Base-by-base conservation (phyloP, 208 protist species). In the Porcisia hertigi region DNA sequence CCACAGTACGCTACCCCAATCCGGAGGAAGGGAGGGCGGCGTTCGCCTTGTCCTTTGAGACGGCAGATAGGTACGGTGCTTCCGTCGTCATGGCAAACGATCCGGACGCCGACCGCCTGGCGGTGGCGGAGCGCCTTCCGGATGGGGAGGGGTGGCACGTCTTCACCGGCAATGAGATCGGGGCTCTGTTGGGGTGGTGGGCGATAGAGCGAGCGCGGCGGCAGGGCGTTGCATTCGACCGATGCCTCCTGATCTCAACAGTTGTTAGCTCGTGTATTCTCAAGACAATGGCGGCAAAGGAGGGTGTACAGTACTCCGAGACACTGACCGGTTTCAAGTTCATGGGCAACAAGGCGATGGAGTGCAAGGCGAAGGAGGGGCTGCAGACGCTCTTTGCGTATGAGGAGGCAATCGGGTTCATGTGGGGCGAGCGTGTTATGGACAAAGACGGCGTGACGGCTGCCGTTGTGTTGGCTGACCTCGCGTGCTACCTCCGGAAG, bases 291-390 rank as follows among this genome's bases (percentile, higher is more conserved):
- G 97, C 97, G 6, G 73, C 86, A 41, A 89, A 86, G 47, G 97
- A 99, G 78, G 98, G 98, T 0, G 91, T 98, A 57, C 57, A 82
- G 36, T 98, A 92, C 79, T 83, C 93, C 64, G 98, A 99, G 70
- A 99, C 97, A 11, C 88, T 99, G 57, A 99, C 98, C 34, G 99
- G 99, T 39, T 99, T 99, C 87, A 99, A 99, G 85, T 99, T 98
- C 94, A 97, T 99, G 75, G 99, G 98, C 75, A 98, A 94, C 82
- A 64, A 85, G 12, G 91, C 95, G 5, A 59, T 91, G 18, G 80
- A 90, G 41, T 62, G 94, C 25, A 78, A 84, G 65, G 75, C 69
- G 58, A 45, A 39, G 49, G 71, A 77, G 12, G 60, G 72, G 4
- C 58, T 75, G 45, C 49, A 83, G 64, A 72, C 71, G 52, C 71